These are phyloP conservation scores for Floccularia luteovirens DNA, from an alignment of 768 basidiomycete species.

Conservation along the genomic window DNA sequence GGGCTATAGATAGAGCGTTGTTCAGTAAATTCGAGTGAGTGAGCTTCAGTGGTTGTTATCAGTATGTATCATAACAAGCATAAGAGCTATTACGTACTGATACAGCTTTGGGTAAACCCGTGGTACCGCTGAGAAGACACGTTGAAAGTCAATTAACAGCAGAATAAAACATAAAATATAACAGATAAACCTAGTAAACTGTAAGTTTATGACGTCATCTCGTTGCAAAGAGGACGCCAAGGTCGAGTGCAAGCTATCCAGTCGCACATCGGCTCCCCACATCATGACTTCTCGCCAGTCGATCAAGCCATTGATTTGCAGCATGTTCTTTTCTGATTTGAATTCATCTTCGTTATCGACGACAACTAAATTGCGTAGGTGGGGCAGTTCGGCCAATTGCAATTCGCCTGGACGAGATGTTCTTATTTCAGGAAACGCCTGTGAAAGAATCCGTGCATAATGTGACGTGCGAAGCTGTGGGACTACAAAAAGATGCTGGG, in stretches of 20 bases:
- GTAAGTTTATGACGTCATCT: constrained; percentile 74
- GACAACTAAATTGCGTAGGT: constrained; percentile 55
- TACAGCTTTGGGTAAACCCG: constrained; percentile 76
- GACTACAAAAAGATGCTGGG: constrained; percentile 64
- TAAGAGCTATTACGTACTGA: constrained; percentile 39
- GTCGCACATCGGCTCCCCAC: constrained; percentile 50
- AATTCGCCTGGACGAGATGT: constrained; percentile 44
- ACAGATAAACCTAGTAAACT: constrained; percentile 67
- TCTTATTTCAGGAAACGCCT: constrained; percentile 49
- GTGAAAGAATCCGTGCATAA: constrained; percentile 54
- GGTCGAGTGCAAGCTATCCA: constrained; percentile 34
- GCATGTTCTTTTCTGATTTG: constrained; percentile 25
- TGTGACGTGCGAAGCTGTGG: constrained; percentile 60
- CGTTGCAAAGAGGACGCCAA: constrained; percentile 32
- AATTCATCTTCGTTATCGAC: constrained; percentile 50
- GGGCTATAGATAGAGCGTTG: constrained; percentile 64
- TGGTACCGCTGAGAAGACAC: constrained; percentile 53
- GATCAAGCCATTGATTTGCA: constrained; percentile 40
- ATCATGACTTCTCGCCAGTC: constrained; percentile 71
- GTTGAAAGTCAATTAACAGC: neutral
- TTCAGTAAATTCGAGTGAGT: constrained; percentile 78
- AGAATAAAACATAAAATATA: neutral
- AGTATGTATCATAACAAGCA: neutral
- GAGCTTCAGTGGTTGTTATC: constrained; percentile 31
- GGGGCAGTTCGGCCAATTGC: constrained; percentile 49